Evolutionary conservation across 139 green algal genomes (phyloP), one percentile per base, ranked within the genome.

Genomic region (Picochlorum sp.): DNA sequence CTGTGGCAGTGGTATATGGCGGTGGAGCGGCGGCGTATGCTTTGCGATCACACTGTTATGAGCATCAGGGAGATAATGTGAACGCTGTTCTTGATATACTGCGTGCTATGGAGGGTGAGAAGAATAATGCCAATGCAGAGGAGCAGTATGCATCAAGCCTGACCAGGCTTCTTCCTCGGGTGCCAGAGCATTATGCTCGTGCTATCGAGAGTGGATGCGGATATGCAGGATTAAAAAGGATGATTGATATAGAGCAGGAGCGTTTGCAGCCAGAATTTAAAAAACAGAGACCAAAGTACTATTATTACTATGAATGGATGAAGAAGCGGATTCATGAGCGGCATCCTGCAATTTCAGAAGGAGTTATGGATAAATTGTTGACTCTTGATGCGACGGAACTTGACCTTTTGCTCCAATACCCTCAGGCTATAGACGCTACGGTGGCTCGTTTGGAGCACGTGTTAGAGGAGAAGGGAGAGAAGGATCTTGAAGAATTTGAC

Each of bases 241-340:
- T 47, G 15, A 51, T 85, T 23, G 72, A 68, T 4, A 63, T n/a
- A 0, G 75, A 73, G 60, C 23, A 26, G 0, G 77, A 82, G 59
- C 37, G 58, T 10, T 30, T 26, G 0, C 57, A 73, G 26, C 83
- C 83, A 6, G 75, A 83, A 71, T 85, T 80, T 57, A 59, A 78
- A 49, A 72, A 74, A 9, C 47, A 67, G 18, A 70, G 75, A 2
- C 79, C 77, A 44, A 85, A 85, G 63, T 90, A 88, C 60, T 82
- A 82, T 69, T 85, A 91, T 69, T 92, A 90, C 67, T 83, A 81
- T 34, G 65, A 83, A 58, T 91, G 81, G 84, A 91, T 90, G 84
- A 68, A 60, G 47, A 67, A 77, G 68, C 73, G 84, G 20, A 81
- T 91, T 20, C 4, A 59, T 24, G 61, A 67, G 54, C 57, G 68